Base-by-base conservation (phyloP, 2,329 filamentous ascomycete genomes). In the Alternaria sp. region DNA sequence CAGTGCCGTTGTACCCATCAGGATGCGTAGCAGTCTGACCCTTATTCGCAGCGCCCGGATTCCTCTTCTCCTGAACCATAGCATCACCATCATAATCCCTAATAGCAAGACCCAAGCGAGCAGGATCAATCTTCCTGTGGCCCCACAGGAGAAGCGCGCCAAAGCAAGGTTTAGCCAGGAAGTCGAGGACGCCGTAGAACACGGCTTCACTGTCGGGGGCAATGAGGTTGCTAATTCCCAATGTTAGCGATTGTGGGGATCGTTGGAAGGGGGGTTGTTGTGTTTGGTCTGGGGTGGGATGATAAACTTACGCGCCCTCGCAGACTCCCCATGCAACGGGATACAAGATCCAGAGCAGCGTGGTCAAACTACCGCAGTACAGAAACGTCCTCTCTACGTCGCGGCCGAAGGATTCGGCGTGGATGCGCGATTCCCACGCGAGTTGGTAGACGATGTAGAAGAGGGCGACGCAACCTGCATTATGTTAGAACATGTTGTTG, bases 101-200 rank as follows among this genome's bases (percentile, higher is more conserved):
- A 56, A 84, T 82, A 34, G 75, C 65, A 17, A 88, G 78, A 6
- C 87, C 87, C 11, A 90, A 78, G 13, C 80, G 77, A 5, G 80
- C 77, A 9, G 86, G 84, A 44, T 86, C 83, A 50, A 90, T 89
- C 63, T 84, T 85, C 45, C 85, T 81, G 72, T 90, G 88, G 1
- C 86, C 86, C 77, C 80, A 86, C 49, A 91, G 78, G 1, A 91
- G 80, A 0, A 89, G 70, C 11, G 80, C 79, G 14, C 86, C 85
- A 63, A 90, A 90, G 8, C 84, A 79, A 0, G 86, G 86, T 78
- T 90, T 90, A 6, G 88, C 83, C 3, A 89, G 60, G 5, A 90
- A 74, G 59, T 91, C 88, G 0, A 91, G 80, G 3, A 90, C 77
- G 40, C 88, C 87, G 69, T 91, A 91, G 72, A 90, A 90, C 58